A percentile compares a stretch with the other conserved stretches of the same genome.
phyloP scores from a whole-genome alignment of 2,329 filamentous ascomycete genomes.

The Fusarium phyllophilum region DNA sequence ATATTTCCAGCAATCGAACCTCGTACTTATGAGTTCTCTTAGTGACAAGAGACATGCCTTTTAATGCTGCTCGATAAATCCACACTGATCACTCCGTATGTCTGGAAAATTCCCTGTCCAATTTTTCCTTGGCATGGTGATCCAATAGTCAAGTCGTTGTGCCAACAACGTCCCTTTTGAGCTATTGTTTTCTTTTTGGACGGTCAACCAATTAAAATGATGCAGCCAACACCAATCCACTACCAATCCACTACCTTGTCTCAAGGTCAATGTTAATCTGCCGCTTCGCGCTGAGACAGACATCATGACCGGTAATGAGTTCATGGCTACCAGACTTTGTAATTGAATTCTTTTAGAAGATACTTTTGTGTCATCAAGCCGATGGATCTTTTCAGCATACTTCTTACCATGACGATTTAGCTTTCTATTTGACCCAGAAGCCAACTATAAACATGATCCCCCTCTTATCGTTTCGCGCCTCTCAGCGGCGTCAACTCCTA shows the following conservation, averaged over 20 bases:
- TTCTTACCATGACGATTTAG: background rate
- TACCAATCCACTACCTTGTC: background rate
- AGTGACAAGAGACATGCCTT: background rate
- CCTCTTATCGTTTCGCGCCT: conserved; percentile 38
- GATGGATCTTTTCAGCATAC: background rate
- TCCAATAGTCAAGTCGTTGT: conserved; percentile 24
- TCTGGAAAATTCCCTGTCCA: background rate
- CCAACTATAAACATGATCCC: conserved; percentile 40
- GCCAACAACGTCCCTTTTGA: conserved; percentile 9
- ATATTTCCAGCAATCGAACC: background rate
- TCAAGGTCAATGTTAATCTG: background rate
- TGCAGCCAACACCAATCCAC: background rate
- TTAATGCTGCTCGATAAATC: background rate
- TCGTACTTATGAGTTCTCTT: background rate
- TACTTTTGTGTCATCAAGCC: background rate
- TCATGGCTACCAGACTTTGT: background rate
- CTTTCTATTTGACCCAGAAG: conserved; percentile 15
- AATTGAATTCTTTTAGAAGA: background rate
- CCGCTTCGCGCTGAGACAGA: conserved; percentile 1
- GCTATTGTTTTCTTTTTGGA: conserved; percentile 25
- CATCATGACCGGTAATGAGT: background rate
- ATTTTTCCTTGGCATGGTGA: background rate
- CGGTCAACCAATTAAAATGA: conserved; percentile 12
- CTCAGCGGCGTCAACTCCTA: conserved; percentile 53
- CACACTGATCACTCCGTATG: no score